Evolutionary conservation across 371 early-diverging fungal genomes (phyloP), one percentile per base, ranked within the genome.

Genomic region (Mycotypha africana): DNA sequence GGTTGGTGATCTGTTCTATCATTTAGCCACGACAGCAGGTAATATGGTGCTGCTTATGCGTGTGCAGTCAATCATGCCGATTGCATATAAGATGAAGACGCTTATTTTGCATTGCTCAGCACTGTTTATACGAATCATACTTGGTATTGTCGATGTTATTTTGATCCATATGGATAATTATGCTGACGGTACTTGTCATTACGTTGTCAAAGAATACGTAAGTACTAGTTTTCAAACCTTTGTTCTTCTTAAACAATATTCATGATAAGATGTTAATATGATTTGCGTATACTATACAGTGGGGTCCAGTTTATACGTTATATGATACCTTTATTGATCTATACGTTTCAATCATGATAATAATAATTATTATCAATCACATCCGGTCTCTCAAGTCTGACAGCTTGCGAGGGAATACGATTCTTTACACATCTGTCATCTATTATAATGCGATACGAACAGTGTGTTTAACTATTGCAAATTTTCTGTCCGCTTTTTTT

Each of bases 301-400:
- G 71, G 71, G 67, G 73, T 1, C 61, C 66, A 10, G 59, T 72
- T 2, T 72, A 72, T 40, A 72, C 73, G 2, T 43, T 72, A 21
- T 43, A 41, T 16, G 73, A 72, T 34, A 66, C 68, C 12, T 5
- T 56, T 1, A 60, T 68, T 12, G 73, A 72, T 43, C 23, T 68
- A 1, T 72, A 72, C 26, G 69, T 68, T 2, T 68, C 69, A 10
- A 0, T 58, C 11, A 49, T 58, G 41, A 66, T 72, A 5, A 58
- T 47, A 19, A 41, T 24, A n/a, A 51, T 65, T 25, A 42, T 72
- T 2, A 31, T 62, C 4, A 42, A 24, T 8, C 73, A 72, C 40
- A 61, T 72, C 32, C 55, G 51, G 2, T 49, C 51, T 14, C 35
- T 72, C 5, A 40, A 45, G 8, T 23, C 52, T 9, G 53, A 53